phyloP scores from a whole-genome alignment of 768 basidiomycete genomes.

The Leccinellum rugosiceps region DNA sequence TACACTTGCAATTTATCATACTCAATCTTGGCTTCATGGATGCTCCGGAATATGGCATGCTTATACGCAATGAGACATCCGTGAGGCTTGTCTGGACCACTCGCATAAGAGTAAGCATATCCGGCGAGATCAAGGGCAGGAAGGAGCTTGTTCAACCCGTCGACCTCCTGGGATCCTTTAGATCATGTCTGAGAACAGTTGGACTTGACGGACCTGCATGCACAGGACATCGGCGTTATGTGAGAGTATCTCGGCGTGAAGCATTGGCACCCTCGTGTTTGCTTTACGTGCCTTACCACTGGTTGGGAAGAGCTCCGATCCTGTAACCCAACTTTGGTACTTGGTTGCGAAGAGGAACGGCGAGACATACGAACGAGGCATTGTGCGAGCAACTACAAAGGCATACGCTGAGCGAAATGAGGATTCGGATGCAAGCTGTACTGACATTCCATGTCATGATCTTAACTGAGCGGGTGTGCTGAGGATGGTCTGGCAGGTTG shows the following conservation, averaged over 20 bases:
- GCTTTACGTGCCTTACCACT: constrained; percentile 78
- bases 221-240: constrained; percentile 81
- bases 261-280: constrained; percentile 67
- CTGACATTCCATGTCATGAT: constrained; percentile 85
- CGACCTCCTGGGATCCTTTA: constrained; percentile 67
- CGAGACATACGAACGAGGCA: constrained; percentile 67
- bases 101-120: constrained; percentile 62
- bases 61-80: constrained; percentile 84
- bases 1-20: constrained; percentile 69
- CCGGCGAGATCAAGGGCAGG: constrained; percentile 62
- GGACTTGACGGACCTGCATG: constrained; percentile 59
- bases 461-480: constrained; percentile 34
- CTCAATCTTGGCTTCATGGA: constrained; percentile 47
- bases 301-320: constrained; percentile 79
- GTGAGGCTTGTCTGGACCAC: constrained; percentile 76
- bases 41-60: constrained; percentile 43
- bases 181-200: not conserved
- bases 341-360: not conserved
- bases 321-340: constrained; percentile 34
- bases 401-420: constrained; percentile 1
- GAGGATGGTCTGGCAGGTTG: not conserved
- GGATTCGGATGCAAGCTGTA: constrained; percentile 17
- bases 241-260: constrained; percentile 68
- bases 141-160: constrained; percentile 68
- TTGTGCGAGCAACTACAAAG: constrained; percentile 67